A percentile compares a stretch with the other conserved stretches of the same genome.
Evolutionary conservation across 1,139 yeast species (phyloP).

Genomic region (Maudiozyma humilis): DNA sequence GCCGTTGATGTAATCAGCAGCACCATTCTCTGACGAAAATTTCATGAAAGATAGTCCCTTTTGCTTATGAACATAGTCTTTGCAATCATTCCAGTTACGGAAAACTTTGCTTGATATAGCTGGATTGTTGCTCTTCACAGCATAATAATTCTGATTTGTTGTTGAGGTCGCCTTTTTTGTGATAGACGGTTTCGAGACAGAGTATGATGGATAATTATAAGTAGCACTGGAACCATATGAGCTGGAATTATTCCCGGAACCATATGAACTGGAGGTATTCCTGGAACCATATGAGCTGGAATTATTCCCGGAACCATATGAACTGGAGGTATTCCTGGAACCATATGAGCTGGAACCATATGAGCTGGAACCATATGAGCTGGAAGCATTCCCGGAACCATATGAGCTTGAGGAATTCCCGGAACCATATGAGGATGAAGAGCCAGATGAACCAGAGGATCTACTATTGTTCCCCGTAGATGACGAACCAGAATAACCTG

Average conservation of each 20-base stretch:
- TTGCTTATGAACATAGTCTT: slow-evolving; percentile 38
- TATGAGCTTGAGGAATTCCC: too few species aligned
- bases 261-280: too few species aligned
- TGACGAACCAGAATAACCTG: slow-evolving; percentile 6
- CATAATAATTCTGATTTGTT: slow-evolving; percentile 19
- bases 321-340: background rate
- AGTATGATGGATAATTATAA: background rate
- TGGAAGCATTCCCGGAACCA: too few species aligned
- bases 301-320: too few species aligned
- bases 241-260: too few species aligned
- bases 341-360: background rate
- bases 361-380: background rate
- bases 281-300: background rate
- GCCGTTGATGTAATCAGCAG: slow-evolving; percentile 31
- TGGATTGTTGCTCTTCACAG: slow-evolving; percentile 38
- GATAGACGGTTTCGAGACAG: background rate
- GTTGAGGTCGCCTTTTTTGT: background rate
- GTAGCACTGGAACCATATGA: background rate
- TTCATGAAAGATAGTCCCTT: slow-evolving; percentile 42
- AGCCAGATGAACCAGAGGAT: background rate
- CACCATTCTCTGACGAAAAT: slow-evolving; percentile 35
- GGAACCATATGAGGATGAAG: background rate
- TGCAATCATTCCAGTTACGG: slow-evolving; percentile 40
- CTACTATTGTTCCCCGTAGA: background rate
- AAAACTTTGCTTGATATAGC: slow-evolving; percentile 33